Evolutionary conservation across 2,329 filamentous ascomycete genomes (phyloP), one percentile per base, ranked within the genome.

Genomic region (Hysterium pulicare): DNA sequence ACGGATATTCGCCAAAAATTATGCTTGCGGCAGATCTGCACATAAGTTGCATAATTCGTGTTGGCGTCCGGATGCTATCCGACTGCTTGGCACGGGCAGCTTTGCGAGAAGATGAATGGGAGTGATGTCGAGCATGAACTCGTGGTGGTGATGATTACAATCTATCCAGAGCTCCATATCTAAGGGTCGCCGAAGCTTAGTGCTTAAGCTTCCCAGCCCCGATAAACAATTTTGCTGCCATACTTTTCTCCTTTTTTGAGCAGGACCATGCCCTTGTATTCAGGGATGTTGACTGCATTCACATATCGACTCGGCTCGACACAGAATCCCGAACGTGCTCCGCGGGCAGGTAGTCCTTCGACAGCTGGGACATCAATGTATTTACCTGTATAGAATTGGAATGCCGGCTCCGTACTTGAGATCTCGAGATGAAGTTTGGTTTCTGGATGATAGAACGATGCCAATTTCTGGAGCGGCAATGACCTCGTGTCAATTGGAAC

Each of bases 331-430:
- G 83, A 81, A 37, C 89, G 79, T 3, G 80, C 61, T 0, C 77
- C 79, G 37, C 87, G 78, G 1, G 84, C 82, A 0, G 84, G 80
- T 21, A 79, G 67, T 2, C 72, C 75, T 23, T 71, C 74, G 17
- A 74, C 72, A 45, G 68, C 84, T 0, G 87, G 84, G 10, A 95
- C 84, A 55, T 93, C 73, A 51, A 94, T 90, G 60, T 83, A 84
- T 61, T 87, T 84, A 51, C 91, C 93, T 0, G 90, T 94, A 71
- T 97, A 97, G 71, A 96, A 95, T 68, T 97, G 91, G 75, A 96
- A 97, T 0, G 89, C 87, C 0, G 93, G 93, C 73, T 97, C 91
- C 0, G 91, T 97, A 72, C 87, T 93, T 58, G 82, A 74, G 5
- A 95, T 85, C 67, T 96, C 87, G 38, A 97, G 81, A 63, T 94